These are phyloP conservation scores for Pseudocercospora macadamiae DNA, from an alignment of 2,329 filamentous ascomycete species.

Conservation along the genomic window DNA sequence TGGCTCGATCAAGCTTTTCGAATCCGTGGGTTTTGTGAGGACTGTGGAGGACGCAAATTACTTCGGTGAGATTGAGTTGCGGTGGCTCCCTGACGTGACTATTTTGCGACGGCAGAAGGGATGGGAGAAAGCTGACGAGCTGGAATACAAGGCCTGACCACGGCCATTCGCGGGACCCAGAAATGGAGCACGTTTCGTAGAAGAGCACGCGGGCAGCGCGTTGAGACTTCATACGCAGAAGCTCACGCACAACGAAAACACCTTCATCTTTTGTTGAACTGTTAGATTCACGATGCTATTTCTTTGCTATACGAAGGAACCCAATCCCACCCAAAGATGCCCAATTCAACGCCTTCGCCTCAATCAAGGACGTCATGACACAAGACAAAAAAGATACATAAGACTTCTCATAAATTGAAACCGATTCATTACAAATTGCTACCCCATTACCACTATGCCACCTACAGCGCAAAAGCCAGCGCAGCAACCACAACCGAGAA, in stretches of 20 bases:
- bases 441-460: background rate
- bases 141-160: constrained; percentile 15
- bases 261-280: too few species aligned
- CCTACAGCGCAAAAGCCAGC: constrained; percentile 30
- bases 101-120: constrained; percentile 20
- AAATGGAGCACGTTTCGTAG: background rate
- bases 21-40: constrained; percentile 60
- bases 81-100: constrained; percentile 36
- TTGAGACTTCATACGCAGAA: background rate
- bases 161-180: background rate
- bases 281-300: too few species aligned
- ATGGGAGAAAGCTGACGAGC: constrained; percentile 19
- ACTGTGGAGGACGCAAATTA: constrained; percentile 58
- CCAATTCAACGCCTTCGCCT: background rate
- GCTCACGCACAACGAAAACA: too few species aligned
- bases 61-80: constrained; percentile 69
- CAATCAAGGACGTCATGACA: constrained; percentile 3
- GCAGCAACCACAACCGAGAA: constrained; percentile 25
- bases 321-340: background rate
- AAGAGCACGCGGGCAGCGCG: background rate
- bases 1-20: constrained; percentile 63
- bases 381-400: background rate
- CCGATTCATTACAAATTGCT: too few species aligned
- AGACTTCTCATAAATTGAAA: background rate
- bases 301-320: constrained; percentile 10